Base-by-base conservation (phyloP, 108 stramenopile genomes). In the Nitzschia putrida region DNA sequence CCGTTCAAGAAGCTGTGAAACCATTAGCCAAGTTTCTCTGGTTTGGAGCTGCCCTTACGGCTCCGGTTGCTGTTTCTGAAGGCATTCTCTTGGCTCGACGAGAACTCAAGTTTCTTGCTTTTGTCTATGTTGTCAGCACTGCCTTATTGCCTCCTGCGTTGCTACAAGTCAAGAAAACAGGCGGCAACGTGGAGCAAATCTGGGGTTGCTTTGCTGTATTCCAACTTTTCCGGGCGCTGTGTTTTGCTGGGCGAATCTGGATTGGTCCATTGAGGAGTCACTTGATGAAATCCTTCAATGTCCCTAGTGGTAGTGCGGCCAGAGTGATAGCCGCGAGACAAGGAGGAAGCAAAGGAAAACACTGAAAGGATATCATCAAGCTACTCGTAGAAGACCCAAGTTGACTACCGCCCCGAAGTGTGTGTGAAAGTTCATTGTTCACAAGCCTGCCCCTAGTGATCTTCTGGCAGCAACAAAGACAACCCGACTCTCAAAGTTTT, bases 11-110 rank as follows among this genome's bases (percentile, higher is more conserved):
- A 11, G 88, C 88, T 8, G 92, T 84, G 26, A 85, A 87, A 53
- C 89, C 92, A 8, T 71, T 94, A 45, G 92, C 92, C 25, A 67
- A 76, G 53, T 85, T 81, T 21, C 73, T 94, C 53, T 87, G 79
- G 55, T 73, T 81, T 0, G 92, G 88, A 41, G 87, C 80, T 12
- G 85, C 89, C 40, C 45, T 91, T 47, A 88, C 89, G 9, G 92
- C 89, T 9, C 92, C 92, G 0, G 90, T 91, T n/a, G 92, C 92
- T 8, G 92, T 94, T 7, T 84, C 88, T 16, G 92, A 94, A 60
- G 92, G 92, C 44, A 60, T 89, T 26, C 68, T 94, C 59, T 77
- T 94, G 73, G 92, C 92, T 22, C 49, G 82, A 34, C 83, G 88
- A 55, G 87, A 94, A 53, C 72, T 94, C 60, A 68, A 63, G 45